Evolutionary conservation across 139 green algal genomes (phyloP).

Genomic region (Microglena sp.): DNA sequence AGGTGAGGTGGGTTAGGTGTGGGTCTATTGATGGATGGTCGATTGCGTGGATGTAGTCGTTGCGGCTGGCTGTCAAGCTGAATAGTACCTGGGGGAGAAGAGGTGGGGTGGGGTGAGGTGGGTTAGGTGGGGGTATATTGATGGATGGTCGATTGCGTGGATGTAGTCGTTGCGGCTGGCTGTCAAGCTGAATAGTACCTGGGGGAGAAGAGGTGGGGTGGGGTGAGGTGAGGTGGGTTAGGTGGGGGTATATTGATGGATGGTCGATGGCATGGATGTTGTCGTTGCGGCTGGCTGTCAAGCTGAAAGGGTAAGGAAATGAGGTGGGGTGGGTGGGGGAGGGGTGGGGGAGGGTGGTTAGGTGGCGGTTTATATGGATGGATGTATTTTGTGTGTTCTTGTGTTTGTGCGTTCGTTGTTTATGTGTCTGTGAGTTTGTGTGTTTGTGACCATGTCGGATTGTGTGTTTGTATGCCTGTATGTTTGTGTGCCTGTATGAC

Average conservation of each 20-base stretch:
- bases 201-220: too few species aligned
- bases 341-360: too few species aligned
- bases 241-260: too few species aligned
- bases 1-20: background rate
- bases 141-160: background rate
- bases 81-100: conserved; percentile 34
- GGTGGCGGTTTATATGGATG: too few species aligned
- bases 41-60: conserved; percentile 88
- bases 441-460: background rate
- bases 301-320: conserved; percentile 51
- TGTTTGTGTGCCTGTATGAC: background rate
- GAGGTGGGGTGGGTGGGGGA: too few species aligned
- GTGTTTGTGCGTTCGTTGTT: too few species aligned
- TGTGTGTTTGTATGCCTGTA: background rate
- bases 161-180: conserved; percentile 63
- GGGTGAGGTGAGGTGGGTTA: too few species aligned
- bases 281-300: conserved; percentile 64
- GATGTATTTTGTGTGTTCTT: too few species aligned
- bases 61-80: conserved; percentile 43
- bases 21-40: conserved; percentile 10
- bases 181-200: conserved; percentile 48
- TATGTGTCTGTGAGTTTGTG: too few species aligned
- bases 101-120: too few species aligned
- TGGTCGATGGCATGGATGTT: conserved; percentile 88
- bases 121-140: background rate